A percentile compares a stretch with the other conserved stretches of the same genome.
These are phyloP conservation scores for Cercophora samala DNA, from an alignment of 495 filamentous ascomycete genomes.

Conservation along the genomic window DNA sequence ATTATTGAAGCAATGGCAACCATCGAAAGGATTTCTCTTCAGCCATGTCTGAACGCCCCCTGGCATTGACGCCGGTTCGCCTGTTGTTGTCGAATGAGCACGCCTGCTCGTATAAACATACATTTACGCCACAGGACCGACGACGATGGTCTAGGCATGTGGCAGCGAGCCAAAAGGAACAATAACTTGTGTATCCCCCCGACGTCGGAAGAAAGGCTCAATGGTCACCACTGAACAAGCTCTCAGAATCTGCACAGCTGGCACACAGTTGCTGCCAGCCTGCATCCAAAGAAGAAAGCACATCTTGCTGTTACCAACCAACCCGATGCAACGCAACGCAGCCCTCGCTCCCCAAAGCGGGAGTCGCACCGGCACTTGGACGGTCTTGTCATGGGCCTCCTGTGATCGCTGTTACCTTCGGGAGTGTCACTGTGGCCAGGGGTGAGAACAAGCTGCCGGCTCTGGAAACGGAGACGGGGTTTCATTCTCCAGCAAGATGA, in stretches of 20 bases:
- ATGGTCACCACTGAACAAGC: background rate
- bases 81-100: background rate
- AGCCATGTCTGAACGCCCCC: background rate
- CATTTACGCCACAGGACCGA: background rate
- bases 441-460: background rate
- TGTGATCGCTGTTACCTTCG: background rate
- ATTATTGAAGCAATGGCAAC: background rate
- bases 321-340: slow-evolving; percentile 5
- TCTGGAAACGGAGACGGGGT: background rate
- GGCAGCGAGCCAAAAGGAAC: background rate
- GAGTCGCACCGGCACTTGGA: slow-evolving; percentile 16
- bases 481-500: background rate
- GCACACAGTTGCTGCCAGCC: background rate
- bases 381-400: background rate
- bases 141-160: background rate
- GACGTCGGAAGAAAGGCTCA: slow-evolving; percentile 7
- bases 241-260: background rate
- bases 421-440: background rate
- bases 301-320: background rate
- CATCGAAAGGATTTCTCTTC: background rate
- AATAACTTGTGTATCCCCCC: background rate
- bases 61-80: background rate
- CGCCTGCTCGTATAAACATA: background rate
- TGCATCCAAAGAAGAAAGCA: background rate
- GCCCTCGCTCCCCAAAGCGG: background rate